Conservation (phyloP, 1,139 yeast genomes). For the Yamadazyma sp. region DNA sequence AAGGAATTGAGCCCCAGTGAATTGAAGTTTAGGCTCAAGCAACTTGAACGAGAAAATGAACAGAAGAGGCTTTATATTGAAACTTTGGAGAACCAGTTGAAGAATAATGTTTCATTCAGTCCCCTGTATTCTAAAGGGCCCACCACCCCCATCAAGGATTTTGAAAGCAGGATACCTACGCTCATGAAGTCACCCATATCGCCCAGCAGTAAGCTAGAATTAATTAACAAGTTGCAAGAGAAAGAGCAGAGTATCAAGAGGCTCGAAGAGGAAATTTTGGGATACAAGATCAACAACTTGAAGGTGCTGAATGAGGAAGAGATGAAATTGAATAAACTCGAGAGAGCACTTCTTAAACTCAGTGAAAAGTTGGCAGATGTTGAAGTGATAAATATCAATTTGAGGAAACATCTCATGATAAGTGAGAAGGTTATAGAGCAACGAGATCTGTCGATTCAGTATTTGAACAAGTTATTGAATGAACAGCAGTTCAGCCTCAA, state of each 20-base stretch:
- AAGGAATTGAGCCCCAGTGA: constrained; percentile 64
- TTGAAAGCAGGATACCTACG: constrained; percentile 13
- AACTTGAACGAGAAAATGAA: constrained; percentile 49
- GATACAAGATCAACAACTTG: constrained; percentile 36
- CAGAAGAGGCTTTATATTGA: constrained; percentile 43
- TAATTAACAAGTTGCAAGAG: constrained; percentile 28
- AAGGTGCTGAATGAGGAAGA: constrained; percentile 45
- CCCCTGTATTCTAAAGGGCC: background rate
- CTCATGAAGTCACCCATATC: constrained; percentile 9
- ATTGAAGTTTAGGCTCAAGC: constrained; percentile 48
- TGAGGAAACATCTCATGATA: constrained; percentile 48
- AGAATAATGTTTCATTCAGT: background rate
- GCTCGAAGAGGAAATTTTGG: constrained; percentile 37
- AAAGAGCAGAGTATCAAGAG: constrained; percentile 38
- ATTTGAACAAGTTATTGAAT: constrained; percentile 51
- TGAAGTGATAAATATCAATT: constrained; percentile 36
- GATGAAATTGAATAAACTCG: constrained; percentile 41
- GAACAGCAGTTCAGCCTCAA: constrained; percentile 52
- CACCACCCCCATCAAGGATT: constrained; percentile 10
- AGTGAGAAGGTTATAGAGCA: constrained; percentile 60
- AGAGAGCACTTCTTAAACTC: constrained; percentile 38
- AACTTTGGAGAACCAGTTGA: constrained; percentile 49
- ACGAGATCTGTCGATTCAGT: constrained; percentile 58
- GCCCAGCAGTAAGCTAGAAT: constrained; percentile 12
- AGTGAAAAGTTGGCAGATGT: constrained; percentile 41